Evolutionary conservation across 495 filamentous ascomycete genomes (phyloP).

Genomic region (Achaetomiella virescens): DNA sequence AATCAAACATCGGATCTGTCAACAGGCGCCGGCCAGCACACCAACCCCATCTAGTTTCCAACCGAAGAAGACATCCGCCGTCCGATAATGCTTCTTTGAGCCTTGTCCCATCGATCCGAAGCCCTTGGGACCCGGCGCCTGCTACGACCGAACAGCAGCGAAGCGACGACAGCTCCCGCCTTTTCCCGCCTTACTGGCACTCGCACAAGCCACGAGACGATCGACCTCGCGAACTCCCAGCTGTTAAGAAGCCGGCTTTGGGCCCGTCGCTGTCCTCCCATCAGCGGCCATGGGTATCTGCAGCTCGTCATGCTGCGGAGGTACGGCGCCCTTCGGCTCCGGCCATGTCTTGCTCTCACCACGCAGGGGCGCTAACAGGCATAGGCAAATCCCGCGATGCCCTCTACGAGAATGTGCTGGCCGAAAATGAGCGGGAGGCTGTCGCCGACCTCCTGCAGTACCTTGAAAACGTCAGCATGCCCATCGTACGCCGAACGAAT

Average conservation of each 20-base stretch:
- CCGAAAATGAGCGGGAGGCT: constrained; percentile 94
- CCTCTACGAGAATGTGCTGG: constrained; percentile 89
- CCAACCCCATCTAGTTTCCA: constrained; percentile 13
- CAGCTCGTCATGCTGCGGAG: constrained; percentile 38
- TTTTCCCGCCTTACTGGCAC: background rate
- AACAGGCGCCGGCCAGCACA: constrained; percentile 7
- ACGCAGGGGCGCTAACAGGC: constrained; percentile 7
- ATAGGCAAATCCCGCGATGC: constrained; percentile 83
- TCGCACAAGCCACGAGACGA: background rate
- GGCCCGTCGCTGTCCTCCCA: constrained; percentile 10
- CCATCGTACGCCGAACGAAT: constrained; percentile 1
- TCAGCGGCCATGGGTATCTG: constrained; percentile 36
- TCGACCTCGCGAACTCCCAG: constrained; percentile 6
- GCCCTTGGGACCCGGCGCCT: background rate
- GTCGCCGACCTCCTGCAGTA: constrained; percentile 93
- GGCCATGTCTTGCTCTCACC: background rate
- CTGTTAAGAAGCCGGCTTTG: constrained; percentile 7
- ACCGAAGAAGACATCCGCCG: background rate
- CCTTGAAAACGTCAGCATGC: constrained; percentile 76
- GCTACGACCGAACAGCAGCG: constrained; percentile 11
- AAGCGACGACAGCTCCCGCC: background rate
- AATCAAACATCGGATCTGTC: constrained; percentile 12
- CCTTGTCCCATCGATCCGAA: constrained; percentile 2
- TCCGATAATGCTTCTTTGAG: constrained; percentile 21
- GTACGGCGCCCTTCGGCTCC: constrained; percentile 20